Base-by-base conservation (phyloP, 129 eudicot species). In the Chrysanthemum lavandulifolium region DNA sequence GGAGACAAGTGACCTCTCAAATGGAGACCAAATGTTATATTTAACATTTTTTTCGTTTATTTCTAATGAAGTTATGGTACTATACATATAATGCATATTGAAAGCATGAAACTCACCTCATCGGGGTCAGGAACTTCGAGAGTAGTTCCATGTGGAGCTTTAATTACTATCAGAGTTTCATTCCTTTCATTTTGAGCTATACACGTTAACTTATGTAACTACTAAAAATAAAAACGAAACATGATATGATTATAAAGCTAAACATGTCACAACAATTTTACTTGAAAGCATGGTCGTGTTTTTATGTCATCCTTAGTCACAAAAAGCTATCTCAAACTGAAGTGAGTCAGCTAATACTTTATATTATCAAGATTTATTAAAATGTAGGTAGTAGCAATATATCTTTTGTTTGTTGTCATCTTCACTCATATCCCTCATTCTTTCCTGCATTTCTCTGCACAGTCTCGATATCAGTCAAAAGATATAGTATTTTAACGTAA, bases 391-490 rank as follows among this genome's bases (percentile, higher is more conserved):
- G 74, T 62, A 50, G 31, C 31, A 27, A 27, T 27, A 23, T 75
- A 83, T 90, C 99, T 80, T 90, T 74, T 84, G 93, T 77, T 86
- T 84, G 49, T 67, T 61, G 77, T 86, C 91, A 81, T 95, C 94
- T 85, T 90, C 91, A 73, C 93, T 90, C 84, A 90, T 75, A 64
- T 87, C 84, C 78, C 93, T 82, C 82, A 95, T 84, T 25, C 80
- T 86, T 80, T 88, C 96, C 65, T 95, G 97, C 97, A 95, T 88
- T 75, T 86, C 89, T 72, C 97, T 90, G 96, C 65, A 88, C 14
- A 33, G 49, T 63, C 21, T 29, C 21, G 13, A 63, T 13, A 33
- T 62, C 68, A 62, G 49, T 19, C 10, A 27, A 62, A 29, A 13
- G 10, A 12, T 10, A 13, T 62, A 29, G 49, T 29, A 21, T 21